Conservation (phyloP, 2,329 filamentous ascomycete genomes). For the Fusarium burgessii region DNA sequence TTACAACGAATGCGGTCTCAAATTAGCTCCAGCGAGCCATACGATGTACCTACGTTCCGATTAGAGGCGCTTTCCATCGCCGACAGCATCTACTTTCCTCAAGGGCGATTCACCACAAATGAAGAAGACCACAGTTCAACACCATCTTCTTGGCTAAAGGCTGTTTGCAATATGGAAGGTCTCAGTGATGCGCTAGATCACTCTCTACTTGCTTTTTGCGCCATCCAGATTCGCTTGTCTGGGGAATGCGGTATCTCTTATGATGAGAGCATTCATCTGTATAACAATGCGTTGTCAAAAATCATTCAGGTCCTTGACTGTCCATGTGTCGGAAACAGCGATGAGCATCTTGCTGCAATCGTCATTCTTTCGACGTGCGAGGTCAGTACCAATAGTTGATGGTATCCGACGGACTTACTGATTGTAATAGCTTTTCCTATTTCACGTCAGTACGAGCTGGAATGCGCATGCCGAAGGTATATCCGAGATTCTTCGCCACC, state of each 20-base stretch:
- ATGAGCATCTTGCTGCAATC: slow-evolving; percentile 9
- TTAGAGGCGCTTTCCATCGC: not conserved
- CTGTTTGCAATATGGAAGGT: not conserved
- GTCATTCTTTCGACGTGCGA: slow-evolving; percentile 14
- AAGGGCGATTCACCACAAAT: rapidly evolving
- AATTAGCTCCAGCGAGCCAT: rapidly evolving
- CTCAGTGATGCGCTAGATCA: not conserved
- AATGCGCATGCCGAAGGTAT: slow-evolving; percentile 8
- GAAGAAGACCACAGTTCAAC: not conserved
- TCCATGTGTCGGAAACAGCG: not conserved
- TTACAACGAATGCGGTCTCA: not conserved
- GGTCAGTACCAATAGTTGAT: not conserved
- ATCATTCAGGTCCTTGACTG: not conserved
- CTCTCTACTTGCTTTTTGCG: slow-evolving; percentile 11
- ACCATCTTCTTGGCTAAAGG: not conserved
- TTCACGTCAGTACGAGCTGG: slow-evolving; percentile 1
- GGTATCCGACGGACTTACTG: not conserved
- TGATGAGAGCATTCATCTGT: not conserved
- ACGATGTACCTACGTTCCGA: not conserved
- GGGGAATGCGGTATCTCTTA: not conserved
- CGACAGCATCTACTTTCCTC: not conserved
- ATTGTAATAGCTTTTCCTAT: not conserved
- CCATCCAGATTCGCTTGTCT: slow-evolving; percentile 7
- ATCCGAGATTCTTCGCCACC: slow-evolving; percentile 8
- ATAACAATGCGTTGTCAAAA: slow-evolving; percentile 2